phyloP scores from a whole-genome alignment of 352 stramenopile species.

The Phytophthora agathidicida region DNA sequence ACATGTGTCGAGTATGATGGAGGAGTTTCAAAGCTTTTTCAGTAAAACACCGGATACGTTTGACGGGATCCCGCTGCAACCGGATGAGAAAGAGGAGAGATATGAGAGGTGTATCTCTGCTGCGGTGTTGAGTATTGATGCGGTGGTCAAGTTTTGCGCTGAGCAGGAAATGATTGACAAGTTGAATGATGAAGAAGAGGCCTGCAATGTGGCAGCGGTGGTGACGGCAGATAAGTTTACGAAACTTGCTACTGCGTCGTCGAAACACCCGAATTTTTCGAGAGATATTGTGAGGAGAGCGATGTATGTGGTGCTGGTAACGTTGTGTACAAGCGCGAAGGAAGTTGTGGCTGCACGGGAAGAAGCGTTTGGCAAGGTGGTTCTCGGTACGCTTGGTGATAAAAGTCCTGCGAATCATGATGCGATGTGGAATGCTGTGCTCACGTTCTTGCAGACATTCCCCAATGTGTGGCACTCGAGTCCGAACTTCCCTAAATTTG shows the following conservation, averaged over 20 bases:
- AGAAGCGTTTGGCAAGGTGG: constrained; percentile 74
- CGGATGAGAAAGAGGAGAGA: constrained; percentile 75
- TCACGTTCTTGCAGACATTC: constrained; percentile 72
- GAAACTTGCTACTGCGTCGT: constrained; percentile 56
- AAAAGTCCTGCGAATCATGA: constrained; percentile 74
- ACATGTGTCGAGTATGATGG: constrained; percentile 51
- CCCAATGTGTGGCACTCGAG: constrained; percentile 49
- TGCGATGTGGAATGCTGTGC: constrained; percentile 73
- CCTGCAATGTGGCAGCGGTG: constrained; percentile 51
- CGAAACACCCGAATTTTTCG: constrained; percentile 82
- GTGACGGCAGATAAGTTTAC: constrained; percentile 70
- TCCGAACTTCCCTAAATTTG: constrained; percentile 63
- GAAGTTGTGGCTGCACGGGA: constrained; percentile 48
- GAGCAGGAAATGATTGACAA: constrained; percentile 44
- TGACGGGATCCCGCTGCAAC: constrained; percentile 59
- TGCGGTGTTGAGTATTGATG: constrained; percentile 62
- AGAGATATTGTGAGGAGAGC: constrained; percentile 70
- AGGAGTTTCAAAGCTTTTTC: constrained; percentile 73
- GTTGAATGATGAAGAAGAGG: constrained; percentile 41
- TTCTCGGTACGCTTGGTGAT: constrained; percentile 71
- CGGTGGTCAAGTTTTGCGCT: constrained; percentile 57
- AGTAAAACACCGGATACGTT: constrained; percentile 64
- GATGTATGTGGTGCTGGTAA: constrained; percentile 62
- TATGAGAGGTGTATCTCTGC: constrained; percentile 76
- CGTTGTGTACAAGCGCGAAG: constrained; percentile 51